phyloP scores from a whole-genome alignment of 805 yeast species.

The Teunomyces pallodes region DNA sequence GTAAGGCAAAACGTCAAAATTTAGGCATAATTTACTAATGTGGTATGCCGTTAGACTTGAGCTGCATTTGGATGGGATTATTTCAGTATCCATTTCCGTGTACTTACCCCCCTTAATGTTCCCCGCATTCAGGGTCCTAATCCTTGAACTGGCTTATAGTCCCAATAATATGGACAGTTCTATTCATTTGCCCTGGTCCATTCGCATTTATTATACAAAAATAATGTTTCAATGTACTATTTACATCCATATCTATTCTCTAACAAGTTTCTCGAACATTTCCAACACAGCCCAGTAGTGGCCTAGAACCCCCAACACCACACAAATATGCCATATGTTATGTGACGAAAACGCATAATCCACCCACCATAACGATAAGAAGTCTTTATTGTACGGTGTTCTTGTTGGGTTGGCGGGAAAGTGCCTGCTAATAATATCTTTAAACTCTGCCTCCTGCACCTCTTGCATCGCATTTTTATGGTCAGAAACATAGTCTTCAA shows the following conservation, averaged over 20 bases:
- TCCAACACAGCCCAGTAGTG: constrained; percentile 79
- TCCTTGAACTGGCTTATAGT: too few relatives aligned
- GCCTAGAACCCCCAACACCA: constrained; percentile 82
- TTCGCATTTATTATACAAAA: too few relatives aligned
- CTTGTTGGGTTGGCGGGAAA: constrained; percentile 31
- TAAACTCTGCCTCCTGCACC: constrained; percentile 20
- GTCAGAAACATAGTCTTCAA: constrained; percentile 11
- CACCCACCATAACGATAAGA: constrained; percentile 77
- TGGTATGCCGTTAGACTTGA: too few relatives aligned
- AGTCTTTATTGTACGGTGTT: constrained; percentile 36
- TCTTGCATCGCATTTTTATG: constrained; percentile 8
- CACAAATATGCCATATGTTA: constrained; percentile 92
- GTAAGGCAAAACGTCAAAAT: too few relatives aligned
- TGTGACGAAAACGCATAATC: constrained; percentile 77
- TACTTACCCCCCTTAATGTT: too few relatives aligned
- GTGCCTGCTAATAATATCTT: constrained; percentile 33
- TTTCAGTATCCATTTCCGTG: too few relatives aligned
- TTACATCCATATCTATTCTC: background rate
- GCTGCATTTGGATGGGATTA: too few relatives aligned
- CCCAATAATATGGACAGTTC: too few relatives aligned
- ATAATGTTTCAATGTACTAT: background rate
- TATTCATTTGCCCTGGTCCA: too few relatives aligned
- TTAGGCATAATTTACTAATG: too few relatives aligned
- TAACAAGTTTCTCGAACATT: constrained; percentile 51
- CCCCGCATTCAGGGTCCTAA: too few relatives aligned